A percentile compares a stretch with the other conserved stretches of the same genome.
phyloP scores from a whole-genome alignment of 495 filamentous ascomycete species.

The Hypoxylon crocopeplum region DNA sequence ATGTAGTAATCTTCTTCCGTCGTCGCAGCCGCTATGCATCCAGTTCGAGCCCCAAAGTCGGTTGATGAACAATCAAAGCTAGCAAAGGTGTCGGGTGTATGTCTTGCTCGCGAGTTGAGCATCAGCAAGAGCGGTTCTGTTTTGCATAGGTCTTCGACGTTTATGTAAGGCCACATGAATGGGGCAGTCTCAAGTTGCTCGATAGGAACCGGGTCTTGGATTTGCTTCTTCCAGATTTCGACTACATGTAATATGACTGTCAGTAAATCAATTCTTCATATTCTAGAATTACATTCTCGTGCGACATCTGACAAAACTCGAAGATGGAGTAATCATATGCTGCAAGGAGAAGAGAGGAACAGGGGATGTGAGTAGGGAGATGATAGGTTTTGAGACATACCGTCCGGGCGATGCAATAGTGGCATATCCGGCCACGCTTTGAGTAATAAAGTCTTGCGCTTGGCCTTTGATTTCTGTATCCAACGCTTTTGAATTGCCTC shows the following conservation, averaged over 20 bases:
- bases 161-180: constrained; percentile 53
- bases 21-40: constrained; percentile 23
- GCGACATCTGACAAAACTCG: too few relatives aligned
- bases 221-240: constrained; percentile 21
- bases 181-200: neutral
- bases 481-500: constrained; percentile 20
- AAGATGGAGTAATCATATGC: too few relatives aligned
- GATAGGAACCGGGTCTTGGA: constrained; percentile 11
- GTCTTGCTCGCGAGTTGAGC: constrained; percentile 48
- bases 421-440: constrained; percentile 13
- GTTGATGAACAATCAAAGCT: constrained; percentile 42
- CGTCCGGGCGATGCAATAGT: constrained; percentile 19
- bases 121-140: constrained; percentile 48
- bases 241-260: too few relatives aligned
- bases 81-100: constrained; percentile 51
- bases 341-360: too few relatives aligned
- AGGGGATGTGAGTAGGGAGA: too few relatives aligned
- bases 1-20: constrained; percentile 40
- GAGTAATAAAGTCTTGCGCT: constrained; percentile 17
- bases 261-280: too few relatives aligned
- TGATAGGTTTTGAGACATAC: too few relatives aligned
- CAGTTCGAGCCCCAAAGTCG: constrained; percentile 32
- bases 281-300: too few relatives aligned
- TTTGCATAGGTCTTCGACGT: constrained; percentile 55
- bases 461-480: constrained; percentile 10